phyloP scores from a whole-genome alignment of 768 basidiomycete species.

The Exsudoporus frostii region DNA sequence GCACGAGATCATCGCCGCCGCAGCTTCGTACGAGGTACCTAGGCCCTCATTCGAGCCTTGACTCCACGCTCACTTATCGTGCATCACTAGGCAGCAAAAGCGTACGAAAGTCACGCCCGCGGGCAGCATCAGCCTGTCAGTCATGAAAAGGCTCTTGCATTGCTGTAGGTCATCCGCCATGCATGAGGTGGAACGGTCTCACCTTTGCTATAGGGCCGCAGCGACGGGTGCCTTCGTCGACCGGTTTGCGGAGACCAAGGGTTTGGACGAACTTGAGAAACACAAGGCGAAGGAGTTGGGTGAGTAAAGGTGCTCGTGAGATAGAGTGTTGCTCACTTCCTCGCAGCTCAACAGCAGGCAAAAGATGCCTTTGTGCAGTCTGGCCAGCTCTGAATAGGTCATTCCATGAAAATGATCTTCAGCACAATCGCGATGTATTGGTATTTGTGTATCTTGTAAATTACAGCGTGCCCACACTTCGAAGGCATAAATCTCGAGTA shows the following conservation, averaged over 20 bases:
- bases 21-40: slow-evolving; percentile 28
- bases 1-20: slow-evolving; percentile 27
- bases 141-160: slow-evolving; percentile 21
- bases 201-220: slow-evolving; percentile 18
- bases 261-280: slow-evolving; percentile 20
- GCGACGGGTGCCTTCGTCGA: slow-evolving; percentile 27
- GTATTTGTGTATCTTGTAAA: background rate
- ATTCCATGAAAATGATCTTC: background rate
- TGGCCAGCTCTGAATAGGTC: slow-evolving; percentile 15
- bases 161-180: slow-evolving; percentile 18
- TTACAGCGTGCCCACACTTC: slow-evolving; percentile 64
- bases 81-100: slow-evolving; percentile 27
- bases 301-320: slow-evolving; percentile 1
- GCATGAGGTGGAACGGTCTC: background rate
- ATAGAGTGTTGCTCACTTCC: background rate
- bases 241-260: slow-evolving; percentile 23
- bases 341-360: slow-evolving; percentile 15
- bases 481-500: slow-evolving; percentile 69
- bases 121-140: slow-evolving; percentile 20
- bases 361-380: slow-evolving; percentile 5
- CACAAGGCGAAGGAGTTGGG: slow-evolving; percentile 22
- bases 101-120: slow-evolving; percentile 23
- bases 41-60: background rate
- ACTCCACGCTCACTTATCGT: background rate
- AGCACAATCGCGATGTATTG: slow-evolving; percentile 10